phyloP scores from a whole-genome alignment of 257 asterid genomes.

The Capsicum rhomboideum region DNA sequence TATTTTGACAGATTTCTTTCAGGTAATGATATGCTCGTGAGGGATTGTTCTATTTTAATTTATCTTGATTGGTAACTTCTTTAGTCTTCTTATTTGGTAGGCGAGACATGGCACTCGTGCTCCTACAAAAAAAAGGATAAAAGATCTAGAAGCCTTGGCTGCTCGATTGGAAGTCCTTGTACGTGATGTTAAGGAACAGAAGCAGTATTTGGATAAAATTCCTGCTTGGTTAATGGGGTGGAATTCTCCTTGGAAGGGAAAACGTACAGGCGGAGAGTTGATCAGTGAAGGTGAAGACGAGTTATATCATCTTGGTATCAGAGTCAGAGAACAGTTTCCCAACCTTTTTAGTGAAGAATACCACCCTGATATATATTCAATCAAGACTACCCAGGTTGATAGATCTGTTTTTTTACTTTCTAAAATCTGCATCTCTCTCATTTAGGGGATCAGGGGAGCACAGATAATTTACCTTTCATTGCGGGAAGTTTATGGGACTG shows the following conservation, averaged over 20 bases:
- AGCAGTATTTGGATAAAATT: constrained; percentile 32
- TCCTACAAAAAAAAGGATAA: constrained; percentile 88
- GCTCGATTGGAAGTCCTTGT: constrained; percentile 46
- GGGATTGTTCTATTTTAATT: not conserved
- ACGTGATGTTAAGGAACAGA: constrained; percentile 39
- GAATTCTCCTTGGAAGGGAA: constrained; percentile 94
- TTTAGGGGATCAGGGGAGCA: not conserved
- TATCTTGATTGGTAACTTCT: not conserved
- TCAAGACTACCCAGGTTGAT: constrained; percentile 83
- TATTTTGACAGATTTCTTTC: not conserved
- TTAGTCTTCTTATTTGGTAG: constrained; percentile 22
- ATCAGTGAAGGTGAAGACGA: constrained; percentile 75
- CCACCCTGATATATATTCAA: constrained; percentile 85
- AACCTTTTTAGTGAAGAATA: constrained; percentile 66
- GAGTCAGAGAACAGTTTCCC: constrained; percentile 68
- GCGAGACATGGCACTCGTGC: constrained; percentile 99
- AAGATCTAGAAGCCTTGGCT: constrained; percentile 55
- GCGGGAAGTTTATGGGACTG: too few species aligned
- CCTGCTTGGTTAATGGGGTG: constrained; percentile 80
- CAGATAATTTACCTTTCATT: not conserved
- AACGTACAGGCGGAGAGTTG: constrained; percentile 83
- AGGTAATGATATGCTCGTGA: not conserved
- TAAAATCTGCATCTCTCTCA: not conserved
- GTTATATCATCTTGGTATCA: constrained; percentile 70
- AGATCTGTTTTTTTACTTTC: not conserved